phyloP scores from a whole-genome alignment of 2,329 filamentous ascomycete genomes.

The Tolypocladium nubicola region DNA sequence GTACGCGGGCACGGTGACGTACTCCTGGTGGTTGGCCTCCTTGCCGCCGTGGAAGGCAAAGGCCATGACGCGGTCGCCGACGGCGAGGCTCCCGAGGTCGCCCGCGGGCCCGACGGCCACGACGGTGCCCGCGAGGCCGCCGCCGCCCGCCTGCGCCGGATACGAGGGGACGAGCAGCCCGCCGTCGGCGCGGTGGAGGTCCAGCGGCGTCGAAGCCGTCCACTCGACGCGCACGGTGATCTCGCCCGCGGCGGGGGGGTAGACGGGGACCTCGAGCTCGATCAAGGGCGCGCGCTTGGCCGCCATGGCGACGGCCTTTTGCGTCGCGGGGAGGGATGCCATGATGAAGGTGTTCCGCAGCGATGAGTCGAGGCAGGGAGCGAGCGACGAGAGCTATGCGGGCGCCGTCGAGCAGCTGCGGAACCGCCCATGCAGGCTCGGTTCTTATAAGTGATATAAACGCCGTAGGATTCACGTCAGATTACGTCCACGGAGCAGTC shows the following conservation, averaged over 20 bases:
- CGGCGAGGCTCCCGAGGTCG: constrained; percentile 27
- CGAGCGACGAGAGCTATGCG: too few species aligned
- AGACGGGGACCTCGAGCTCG: constrained; percentile 37
- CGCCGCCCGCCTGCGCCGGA: constrained; percentile 40
- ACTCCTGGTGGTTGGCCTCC: constrained; percentile 46
- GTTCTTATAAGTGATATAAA: not conserved
- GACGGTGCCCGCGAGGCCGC: constrained; percentile 40
- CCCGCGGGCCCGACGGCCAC: constrained; percentile 32
- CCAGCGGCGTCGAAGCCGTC: constrained; percentile 50
- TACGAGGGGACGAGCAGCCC: constrained; percentile 38
- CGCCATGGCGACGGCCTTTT: constrained; percentile 51
- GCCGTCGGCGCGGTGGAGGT: constrained; percentile 51
- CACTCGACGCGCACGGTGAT: constrained; percentile 44
- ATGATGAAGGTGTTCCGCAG: constrained; percentile 4
- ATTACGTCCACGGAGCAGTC: not conserved
- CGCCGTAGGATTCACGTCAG: not conserved
- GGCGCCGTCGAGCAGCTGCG: not conserved
- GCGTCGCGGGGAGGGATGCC: constrained; percentile 44
- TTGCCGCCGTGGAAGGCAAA: constrained; percentile 36
- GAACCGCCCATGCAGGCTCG: not conserved
- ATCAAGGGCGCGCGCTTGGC: constrained; percentile 37
- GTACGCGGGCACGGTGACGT: constrained; percentile 39
- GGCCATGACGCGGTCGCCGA: constrained; percentile 46
- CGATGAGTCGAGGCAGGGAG: not conserved
- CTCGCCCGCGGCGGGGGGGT: constrained; percentile 30